Evolutionary conservation across 108 stramenopile genomes (phyloP).

Genomic region (Cyclotella baltica): DNA sequence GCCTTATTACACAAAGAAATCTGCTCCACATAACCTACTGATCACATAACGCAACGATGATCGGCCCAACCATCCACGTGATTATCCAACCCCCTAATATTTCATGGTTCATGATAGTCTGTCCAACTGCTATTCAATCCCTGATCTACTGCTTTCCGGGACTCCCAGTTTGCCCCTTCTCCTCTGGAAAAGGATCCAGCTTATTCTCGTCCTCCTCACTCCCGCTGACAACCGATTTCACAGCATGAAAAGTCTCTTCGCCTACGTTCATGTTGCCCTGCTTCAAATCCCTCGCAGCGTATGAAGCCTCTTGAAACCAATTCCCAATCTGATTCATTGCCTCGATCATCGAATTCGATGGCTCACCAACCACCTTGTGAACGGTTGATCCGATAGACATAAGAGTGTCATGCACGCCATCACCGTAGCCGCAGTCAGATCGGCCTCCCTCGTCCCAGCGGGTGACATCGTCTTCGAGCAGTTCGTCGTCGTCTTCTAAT

Average conservation of each 20-base stretch:
- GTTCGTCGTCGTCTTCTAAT: slow-evolving; percentile 11
- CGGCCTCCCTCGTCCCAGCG: slow-evolving; percentile 60
- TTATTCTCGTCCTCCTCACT: slow-evolving; percentile 10
- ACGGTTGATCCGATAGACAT: slow-evolving; percentile 54
- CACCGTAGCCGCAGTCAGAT: slow-evolving; percentile 58
- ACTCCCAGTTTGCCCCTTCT: not conserved
- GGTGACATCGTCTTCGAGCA: slow-evolving; percentile 14
- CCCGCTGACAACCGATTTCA: slow-evolving; percentile 12
- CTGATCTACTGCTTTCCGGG: too few species aligned
- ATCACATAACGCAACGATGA: too few species aligned
- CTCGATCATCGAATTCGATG: slow-evolving; percentile 22
- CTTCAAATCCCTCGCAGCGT: slow-evolving; percentile 55
- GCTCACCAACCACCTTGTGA: slow-evolving; percentile 57
- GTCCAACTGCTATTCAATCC: too few species aligned
- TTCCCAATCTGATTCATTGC: slow-evolving; percentile 50
- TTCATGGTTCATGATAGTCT: too few species aligned
- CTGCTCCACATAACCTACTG: too few species aligned
- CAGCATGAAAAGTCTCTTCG: slow-evolving; percentile 41
- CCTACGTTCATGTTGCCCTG: slow-evolving; percentile 47
- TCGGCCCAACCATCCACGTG: too few species aligned
- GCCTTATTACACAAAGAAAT: too few species aligned
- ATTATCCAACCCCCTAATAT: too few species aligned
- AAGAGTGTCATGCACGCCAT: slow-evolving; percentile 55
- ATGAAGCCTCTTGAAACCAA: slow-evolving; percentile 60
- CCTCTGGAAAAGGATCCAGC: not conserved